Evolutionary conservation across 225 moss, liverwort and hornwort species (phyloP), one percentile per base, ranked within the genome.

Genomic region (Marchantia polymorpha): DNA sequence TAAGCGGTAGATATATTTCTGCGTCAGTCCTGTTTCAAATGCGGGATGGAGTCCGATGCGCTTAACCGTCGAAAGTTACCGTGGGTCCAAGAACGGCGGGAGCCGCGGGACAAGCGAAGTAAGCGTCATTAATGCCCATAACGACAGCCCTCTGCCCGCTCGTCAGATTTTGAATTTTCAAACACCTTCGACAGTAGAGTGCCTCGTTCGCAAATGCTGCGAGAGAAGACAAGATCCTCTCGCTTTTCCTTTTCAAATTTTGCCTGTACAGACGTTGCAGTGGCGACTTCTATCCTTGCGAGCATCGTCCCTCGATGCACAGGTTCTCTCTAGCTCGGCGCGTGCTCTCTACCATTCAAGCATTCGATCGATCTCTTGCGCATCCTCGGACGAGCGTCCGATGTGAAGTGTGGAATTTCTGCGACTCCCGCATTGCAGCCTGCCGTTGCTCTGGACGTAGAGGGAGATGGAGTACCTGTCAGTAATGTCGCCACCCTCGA

Each of bases 161-260:
- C 22, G 54, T 10, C 73, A 27, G 54, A 12, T 52, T 73, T 73
- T 73, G 73, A 73, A 73, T 73, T 73, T 73, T 73, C 53, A 55
- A 73, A 73, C 54, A 7, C 54, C 26, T 51, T 73, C 27, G 31
- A 47, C 20, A 20, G 15, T 48, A 26, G 65, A 65, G 19, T 23
- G 17, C 10, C 25, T 26, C 2, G 19, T 19, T 22, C n/a, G 61
- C 61, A 9, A 22, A 61, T 6, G 61, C n/a, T 6, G 22, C 5
- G 39, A 39, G 39, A 39, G 39, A 10, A 61, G 61, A 22, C 67
- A 31, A 67, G 67, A 67, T 31, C 23, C 7, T 7, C 1, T 67
- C 16, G 9, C 67, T 0, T 30, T 67, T 67, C 11, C 67, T 8
- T 13, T 27, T 29, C 27, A 12, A 12, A n/a, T 67, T 31, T 29